Evolutionary conservation across 2,329 filamentous ascomycete genomes (phyloP).

Genomic region (Alternaria triticina): DNA sequence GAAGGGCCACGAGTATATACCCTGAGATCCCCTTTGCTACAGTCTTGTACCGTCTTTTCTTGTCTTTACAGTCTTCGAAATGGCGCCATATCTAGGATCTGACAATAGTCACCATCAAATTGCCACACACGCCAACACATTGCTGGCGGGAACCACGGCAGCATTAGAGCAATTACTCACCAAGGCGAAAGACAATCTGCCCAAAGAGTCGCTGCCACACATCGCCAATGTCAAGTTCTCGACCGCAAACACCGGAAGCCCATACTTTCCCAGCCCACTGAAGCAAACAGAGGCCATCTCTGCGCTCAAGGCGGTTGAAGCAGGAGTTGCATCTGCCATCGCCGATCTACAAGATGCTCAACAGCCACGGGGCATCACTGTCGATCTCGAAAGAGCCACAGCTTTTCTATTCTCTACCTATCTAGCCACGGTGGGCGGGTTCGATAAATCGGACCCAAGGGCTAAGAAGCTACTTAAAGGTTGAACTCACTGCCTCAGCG

Average conservation of each 20-base stretch:
- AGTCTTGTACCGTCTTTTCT: background rate
- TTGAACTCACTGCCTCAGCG: constrained; percentile 9
- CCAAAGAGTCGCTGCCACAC: constrained; percentile 39
- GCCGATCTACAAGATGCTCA: constrained; percentile 61
- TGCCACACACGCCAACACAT: constrained; percentile 26
- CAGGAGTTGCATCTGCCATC: constrained; percentile 65
- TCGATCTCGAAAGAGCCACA: constrained; percentile 62
- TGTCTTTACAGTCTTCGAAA: constrained; percentile 11
- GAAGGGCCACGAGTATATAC: background rate
- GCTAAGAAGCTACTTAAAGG: constrained; percentile 57
- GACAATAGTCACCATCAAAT: constrained; percentile 18
- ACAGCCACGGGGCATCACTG: constrained; percentile 52
- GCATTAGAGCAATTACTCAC: constrained; percentile 42
- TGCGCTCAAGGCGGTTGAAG: constrained; percentile 66
- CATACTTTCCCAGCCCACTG: constrained; percentile 54
- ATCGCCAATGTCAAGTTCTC: constrained; percentile 41
- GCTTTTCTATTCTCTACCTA: constrained; percentile 66
- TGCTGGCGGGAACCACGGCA: constrained; percentile 42
- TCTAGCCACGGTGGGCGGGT: constrained; percentile 61
- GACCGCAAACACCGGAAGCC: constrained; percentile 47
- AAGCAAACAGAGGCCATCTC: constrained; percentile 61
- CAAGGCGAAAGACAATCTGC: constrained; percentile 43
- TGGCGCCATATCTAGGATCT: constrained; percentile 38
- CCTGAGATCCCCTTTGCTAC: constrained; percentile 6
- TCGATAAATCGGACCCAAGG: constrained; percentile 51